A percentile compares a stretch with the other conserved stretches of the same genome.
Evolutionary conservation across 306 rosid genomes (phyloP).

Genomic region (Bauhinia variegata): DNA sequence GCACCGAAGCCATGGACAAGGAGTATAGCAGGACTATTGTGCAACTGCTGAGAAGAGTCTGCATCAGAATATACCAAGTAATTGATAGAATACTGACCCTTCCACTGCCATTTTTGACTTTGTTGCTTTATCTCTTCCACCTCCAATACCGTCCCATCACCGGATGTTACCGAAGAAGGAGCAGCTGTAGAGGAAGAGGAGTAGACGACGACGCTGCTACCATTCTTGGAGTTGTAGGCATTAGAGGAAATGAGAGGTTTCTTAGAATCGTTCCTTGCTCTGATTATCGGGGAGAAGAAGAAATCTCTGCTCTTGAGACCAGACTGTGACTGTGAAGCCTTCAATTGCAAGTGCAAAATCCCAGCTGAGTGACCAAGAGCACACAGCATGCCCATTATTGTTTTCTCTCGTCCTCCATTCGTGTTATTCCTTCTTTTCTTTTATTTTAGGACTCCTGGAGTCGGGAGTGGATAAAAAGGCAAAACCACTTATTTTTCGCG

Average conservation of each 20-base stretch:
- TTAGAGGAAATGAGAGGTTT: background rate
- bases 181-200: constrained; percentile 36
- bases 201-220: constrained; percentile 15
- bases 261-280: background rate
- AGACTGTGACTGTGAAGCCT: constrained; percentile 8
- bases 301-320: constrained; percentile 7
- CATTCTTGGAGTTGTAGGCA: constrained; percentile 5
- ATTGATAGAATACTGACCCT: constrained; percentile 64
- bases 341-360: constrained; percentile 25
- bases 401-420: background rate
- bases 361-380: constrained; percentile 26
- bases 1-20: constrained; percentile 98
- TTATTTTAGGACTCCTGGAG: no score
- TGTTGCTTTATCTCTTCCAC: constrained; percentile 58
- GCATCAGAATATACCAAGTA: constrained; percentile 66
- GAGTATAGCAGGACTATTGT: constrained; percentile 59
- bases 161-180: constrained; percentile 36
- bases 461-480: no score
- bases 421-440: no score
- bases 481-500: no score
- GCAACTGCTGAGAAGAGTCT: constrained; percentile 36
- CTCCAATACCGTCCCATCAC: constrained; percentile 35
- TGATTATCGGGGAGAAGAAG: constrained; percentile 26
- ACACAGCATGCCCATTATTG: constrained; percentile 41
- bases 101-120: constrained; percentile 75